Base-by-base conservation (phyloP, 495 filamentous ascomycete genomes). In the Aspergillus egyptiacus region DNA sequence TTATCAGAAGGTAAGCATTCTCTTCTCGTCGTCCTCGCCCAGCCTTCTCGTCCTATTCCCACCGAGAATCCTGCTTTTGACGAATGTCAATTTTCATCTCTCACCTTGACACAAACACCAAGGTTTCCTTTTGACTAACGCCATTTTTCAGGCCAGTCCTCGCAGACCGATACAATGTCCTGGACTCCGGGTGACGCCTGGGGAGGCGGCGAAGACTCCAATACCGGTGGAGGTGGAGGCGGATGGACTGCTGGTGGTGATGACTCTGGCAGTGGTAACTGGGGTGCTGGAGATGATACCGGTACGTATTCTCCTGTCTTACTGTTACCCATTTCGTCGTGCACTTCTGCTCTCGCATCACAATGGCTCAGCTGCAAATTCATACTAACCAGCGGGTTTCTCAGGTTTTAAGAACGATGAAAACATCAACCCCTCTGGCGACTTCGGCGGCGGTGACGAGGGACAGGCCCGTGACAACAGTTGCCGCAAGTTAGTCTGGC, bases 401-500 rank as follows among this genome's bases (percentile, higher is more conserved):
- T 9, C 14, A 55, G 58, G 32, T 7, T 46, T 22, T n/a, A 25
- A 44, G 0, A 52, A 31, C 15, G 48, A 58, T 23, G 58, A 61
- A 22, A 61, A 61, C 35, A 9, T 24, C 27, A 54, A 51, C 2
- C 52, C 48, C 14, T 6, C 28, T 11, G 49, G n/a, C 18, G 53
- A 34, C 20, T 50, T 48, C 44, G 24, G 20, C n/a, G 45, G 22
- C 30, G 57, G 31, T 36, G 28, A 43, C 31, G 51, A 49, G 52
- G 56, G 22, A 14, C 18, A 25, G 22, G 50, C 40, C 38, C 51
- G 50, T 52, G 66, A 68, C 38, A 60, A 64, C 34, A 55, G 50
- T n/a, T 75, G 65, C 54, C 75, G 74, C 60, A 69, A 65, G 76
- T 79, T 56, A 57, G 72, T 69, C 10, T 9, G 13, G 17, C 27